phyloP scores from a whole-genome alignment of 2,329 filamentous ascomycete species.

The Chaetothyriales sp. region DNA sequence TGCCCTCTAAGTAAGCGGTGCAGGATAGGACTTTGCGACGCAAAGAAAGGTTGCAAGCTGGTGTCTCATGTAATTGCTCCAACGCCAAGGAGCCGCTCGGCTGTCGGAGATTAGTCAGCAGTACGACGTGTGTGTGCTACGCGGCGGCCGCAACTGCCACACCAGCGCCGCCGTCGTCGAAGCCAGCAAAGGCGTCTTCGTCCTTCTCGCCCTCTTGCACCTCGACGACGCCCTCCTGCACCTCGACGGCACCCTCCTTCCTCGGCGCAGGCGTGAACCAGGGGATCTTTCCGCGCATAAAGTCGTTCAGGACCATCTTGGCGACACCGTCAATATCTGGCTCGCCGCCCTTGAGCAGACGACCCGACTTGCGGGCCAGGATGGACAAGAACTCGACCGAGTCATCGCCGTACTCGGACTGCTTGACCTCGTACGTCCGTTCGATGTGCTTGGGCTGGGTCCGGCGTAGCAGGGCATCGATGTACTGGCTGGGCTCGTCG shows the following conservation, averaged over 20 bases:
- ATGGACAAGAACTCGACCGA: conserved; percentile 74
- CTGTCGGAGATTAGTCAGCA: too few relatives aligned
- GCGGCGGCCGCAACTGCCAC: neutral
- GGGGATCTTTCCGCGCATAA: conserved; percentile 84
- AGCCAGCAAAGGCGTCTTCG: neutral
- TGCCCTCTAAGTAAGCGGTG: conserved; percentile 37
- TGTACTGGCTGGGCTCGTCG: conserved; percentile 91
- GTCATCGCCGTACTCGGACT: conserved; percentile 48
- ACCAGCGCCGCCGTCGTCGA: neutral
- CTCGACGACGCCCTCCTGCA: conserved; percentile 27
- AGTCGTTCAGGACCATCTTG: conserved; percentile 94
- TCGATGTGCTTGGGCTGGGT: conserved; percentile 83
- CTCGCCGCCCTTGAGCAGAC: conserved; percentile 82
- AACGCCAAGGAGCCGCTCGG: too few relatives aligned
- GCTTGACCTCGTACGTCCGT: conserved; percentile 74
- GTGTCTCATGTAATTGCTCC: neutral
- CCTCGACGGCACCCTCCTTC: conserved; percentile 10
- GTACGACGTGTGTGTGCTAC: neutral
- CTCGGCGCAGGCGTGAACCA: conserved; percentile 82
- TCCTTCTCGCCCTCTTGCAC: conserved; percentile 28
- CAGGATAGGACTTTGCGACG: conserved; percentile 38
- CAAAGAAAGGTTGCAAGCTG: conserved; percentile 20
- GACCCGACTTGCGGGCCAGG: conserved; percentile 72
- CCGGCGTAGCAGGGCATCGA: conserved; percentile 63
- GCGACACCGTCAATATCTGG: conserved; percentile 89